A percentile compares a stretch with the other conserved stretches of the same genome.
Conservation (phyloP, 208 protist genomes). For the Wallacemonas rigidus region DNA sequence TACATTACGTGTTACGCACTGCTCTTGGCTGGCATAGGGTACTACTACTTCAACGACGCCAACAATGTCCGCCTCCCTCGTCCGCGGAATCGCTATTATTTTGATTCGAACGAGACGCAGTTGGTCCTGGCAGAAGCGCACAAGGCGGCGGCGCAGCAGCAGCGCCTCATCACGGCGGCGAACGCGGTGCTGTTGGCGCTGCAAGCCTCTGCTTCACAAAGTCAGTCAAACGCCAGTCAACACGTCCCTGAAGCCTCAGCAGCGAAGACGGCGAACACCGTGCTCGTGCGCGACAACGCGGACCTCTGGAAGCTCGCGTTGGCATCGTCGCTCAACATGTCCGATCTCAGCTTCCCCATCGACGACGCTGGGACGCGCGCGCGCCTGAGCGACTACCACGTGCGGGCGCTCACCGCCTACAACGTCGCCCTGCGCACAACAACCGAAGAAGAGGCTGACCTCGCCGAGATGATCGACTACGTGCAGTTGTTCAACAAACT, state of each 20-base stretch:
- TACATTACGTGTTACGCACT: background rate
- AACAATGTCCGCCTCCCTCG: background rate
- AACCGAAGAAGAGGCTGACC: background rate
- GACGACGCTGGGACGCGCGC: background rate
- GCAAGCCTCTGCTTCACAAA: background rate
- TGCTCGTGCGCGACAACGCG: background rate
- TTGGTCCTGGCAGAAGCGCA: background rate
- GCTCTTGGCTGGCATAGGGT: background rate
- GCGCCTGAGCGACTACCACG: background rate
- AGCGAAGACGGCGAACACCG: background rate
- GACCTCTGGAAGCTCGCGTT: conserved; percentile 1
- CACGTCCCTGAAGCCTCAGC: too few relatives aligned
- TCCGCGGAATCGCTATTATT: background rate
- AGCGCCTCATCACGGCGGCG: background rate
- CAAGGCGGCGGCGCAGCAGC: background rate
- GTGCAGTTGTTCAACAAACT: conserved; percentile 17
- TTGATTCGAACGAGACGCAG: conserved; percentile 6
- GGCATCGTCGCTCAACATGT: background rate
- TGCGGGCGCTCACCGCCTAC: conserved; percentile 13
- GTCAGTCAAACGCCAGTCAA: too few relatives aligned
- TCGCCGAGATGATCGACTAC: conserved; percentile 17
- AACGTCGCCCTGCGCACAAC: background rate
- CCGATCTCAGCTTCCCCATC: conserved; percentile 5
- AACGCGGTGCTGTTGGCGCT: background rate
- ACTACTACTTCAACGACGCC: conserved; percentile 7